Percentiles rank a stretch among this genome's conserved stretches.
These are phyloP conservation scores for Penicillium concentricum DNA, from an alignment of 2,329 filamentous ascomycete genomes.

Conservation along the genomic window DNA sequence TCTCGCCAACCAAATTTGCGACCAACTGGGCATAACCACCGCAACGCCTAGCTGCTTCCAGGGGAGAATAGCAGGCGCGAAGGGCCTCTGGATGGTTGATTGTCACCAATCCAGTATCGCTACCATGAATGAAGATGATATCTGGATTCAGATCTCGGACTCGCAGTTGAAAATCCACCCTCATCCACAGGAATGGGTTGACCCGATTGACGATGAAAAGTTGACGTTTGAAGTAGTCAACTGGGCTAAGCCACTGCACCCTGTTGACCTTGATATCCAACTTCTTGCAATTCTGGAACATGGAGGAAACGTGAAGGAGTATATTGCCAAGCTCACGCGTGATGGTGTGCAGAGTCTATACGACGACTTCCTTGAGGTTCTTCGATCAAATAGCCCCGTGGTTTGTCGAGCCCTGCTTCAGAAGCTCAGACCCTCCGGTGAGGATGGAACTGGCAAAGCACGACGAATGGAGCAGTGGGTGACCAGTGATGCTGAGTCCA, in stretches of 20 bases:
- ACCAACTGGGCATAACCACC: constrained; percentile 40
- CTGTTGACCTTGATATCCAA: constrained; percentile 52
- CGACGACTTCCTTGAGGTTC: constrained; percentile 38
- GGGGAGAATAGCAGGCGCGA: constrained; percentile 58
- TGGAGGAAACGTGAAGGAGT: constrained; percentile 45
- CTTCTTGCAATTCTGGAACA: constrained; percentile 57
- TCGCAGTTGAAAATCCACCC: constrained; percentile 59
- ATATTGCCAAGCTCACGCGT: constrained; percentile 46
- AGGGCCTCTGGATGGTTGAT: constrained; percentile 62
- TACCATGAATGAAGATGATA: constrained; percentile 22
- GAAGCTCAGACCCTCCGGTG: constrained; percentile 28
- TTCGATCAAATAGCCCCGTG: constrained; percentile 31
- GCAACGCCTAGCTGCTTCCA: constrained; percentile 55
- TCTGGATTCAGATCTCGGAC: constrained; percentile 57
- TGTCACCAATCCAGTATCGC: constrained; percentile 30
- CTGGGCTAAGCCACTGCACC: constrained; percentile 45
- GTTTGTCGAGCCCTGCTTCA: constrained; percentile 39
- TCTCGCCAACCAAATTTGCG: constrained; percentile 50
- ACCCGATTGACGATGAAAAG: constrained; percentile 41
- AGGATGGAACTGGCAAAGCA: constrained; percentile 22
- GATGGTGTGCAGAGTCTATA: constrained; percentile 37
- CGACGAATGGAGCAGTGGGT: constrained; percentile 39
- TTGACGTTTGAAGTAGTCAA: constrained; percentile 59
- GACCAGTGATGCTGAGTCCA: constrained; percentile 33
- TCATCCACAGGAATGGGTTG: constrained; percentile 38